Evolutionary conservation across 78 protist species (phyloP).

Genomic region (Speleostelium caveatum): DNA sequence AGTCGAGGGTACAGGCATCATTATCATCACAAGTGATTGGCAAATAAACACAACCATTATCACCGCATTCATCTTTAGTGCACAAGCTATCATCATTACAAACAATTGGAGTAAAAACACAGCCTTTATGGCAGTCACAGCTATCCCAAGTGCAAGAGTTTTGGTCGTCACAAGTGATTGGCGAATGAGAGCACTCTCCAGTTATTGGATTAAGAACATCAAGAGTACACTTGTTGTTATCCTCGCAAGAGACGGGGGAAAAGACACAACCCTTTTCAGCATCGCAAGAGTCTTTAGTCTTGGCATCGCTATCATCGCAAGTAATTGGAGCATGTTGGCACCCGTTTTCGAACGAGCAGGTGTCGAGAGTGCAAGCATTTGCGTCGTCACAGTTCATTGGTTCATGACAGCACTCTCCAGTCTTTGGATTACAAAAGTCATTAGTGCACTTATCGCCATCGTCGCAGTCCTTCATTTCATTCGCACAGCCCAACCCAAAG

Average conservation of each 20-base stretch:
- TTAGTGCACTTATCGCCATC: constrained; percentile 4
- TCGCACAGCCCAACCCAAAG: background rate
- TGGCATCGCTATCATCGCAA: constrained; percentile 51
- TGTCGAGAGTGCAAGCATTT: constrained; percentile 48
- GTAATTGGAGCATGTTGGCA: background rate
- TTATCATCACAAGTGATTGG: no score
- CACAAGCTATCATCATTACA: constrained; percentile 16
- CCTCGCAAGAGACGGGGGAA: constrained; percentile 46
- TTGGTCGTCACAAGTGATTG: constrained; percentile 2
- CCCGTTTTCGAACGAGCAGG: background rate
- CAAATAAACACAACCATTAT: background rate
- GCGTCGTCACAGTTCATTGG: constrained; percentile 34
- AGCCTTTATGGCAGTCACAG: constrained; percentile 22
- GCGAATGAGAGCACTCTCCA: background rate
- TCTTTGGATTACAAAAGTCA: constrained; percentile 17
- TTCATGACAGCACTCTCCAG: background rate
- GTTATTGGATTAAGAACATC: no score
- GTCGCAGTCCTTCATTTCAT: background rate
- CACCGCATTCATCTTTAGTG: background rate
- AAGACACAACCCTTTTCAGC: constrained; percentile 33
- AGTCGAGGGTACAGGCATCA: no score
- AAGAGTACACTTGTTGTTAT: constrained; percentile 11
- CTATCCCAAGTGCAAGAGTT: no score
- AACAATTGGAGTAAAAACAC: background rate
- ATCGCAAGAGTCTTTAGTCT: constrained; percentile 16